phyloP scores from a whole-genome alignment of 805 yeast species.

The Candida corydali region DNA sequence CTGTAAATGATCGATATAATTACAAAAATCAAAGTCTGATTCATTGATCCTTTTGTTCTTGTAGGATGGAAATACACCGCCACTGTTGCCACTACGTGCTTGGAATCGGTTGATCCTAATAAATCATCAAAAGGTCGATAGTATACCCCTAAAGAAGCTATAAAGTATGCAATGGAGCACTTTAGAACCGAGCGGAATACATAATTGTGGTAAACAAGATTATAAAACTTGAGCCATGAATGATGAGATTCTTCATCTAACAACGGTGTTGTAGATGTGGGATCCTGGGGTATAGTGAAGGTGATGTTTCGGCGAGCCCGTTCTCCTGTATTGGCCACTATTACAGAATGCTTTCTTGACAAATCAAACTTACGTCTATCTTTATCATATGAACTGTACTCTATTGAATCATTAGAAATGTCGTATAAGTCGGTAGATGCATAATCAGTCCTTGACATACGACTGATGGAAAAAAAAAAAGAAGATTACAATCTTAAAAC shows the following conservation, averaged over 20 bases:
- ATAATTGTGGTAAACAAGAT: no score
- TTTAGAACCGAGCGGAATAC: constrained; percentile 42
- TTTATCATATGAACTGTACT: background rate
- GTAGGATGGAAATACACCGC: constrained; percentile 85
- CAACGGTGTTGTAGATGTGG: background rate
- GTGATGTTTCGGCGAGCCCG: constrained; percentile 32
- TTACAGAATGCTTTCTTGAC: constrained; percentile 29
- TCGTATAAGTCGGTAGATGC: constrained; percentile 1
- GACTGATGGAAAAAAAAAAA: no score
- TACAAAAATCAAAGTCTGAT: constrained; percentile 66
- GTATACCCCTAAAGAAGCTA: constrained; percentile 74
- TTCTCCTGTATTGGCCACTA: constrained; percentile 36
- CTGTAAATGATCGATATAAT: constrained; percentile 50
- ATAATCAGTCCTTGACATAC: constrained; percentile 4
- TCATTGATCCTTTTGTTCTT: constrained; percentile 75
- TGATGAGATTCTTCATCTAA: no score
- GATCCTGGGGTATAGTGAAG: background rate
- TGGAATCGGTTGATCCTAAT: constrained; percentile 65
- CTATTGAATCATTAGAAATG: constrained; percentile 3
- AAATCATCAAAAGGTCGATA: constrained; percentile 43
- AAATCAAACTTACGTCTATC: constrained; percentile 3
- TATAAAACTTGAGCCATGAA: no score
- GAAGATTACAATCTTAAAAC: no score
- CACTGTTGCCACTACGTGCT: constrained; percentile 78
- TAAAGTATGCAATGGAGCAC: constrained; percentile 68